Base-by-base conservation (phyloP, 495 filamentous ascomycete species). In the Penicillium crystallinum region DNA sequence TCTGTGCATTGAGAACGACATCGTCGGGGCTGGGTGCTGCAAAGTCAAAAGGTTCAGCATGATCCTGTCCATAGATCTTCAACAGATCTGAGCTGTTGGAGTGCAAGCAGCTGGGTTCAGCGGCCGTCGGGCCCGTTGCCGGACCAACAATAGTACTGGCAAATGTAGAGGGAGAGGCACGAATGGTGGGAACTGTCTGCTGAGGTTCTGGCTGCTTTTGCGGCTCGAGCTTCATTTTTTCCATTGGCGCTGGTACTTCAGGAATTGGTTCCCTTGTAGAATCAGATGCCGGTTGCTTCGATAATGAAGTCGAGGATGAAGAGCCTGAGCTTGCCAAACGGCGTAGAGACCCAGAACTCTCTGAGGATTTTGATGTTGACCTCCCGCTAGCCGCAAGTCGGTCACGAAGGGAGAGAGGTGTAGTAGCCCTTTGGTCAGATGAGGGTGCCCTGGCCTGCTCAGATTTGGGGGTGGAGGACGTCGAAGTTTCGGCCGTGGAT, bases 1-100 rank as follows among this genome's bases (percentile, higher is more conserved):
- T 86, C 71, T 97, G 93, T 54, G 93, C 93, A 66, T 84, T 82
- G 35, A 85, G 72, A 52, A 97, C 87, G 54, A 92, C 74, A 71
- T 97, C 95, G 71, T 98, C 93, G 59, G 93, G 93, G 67, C 92
- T 97, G 48, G 93, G 93, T 55, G 80, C 88, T 81, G 85, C 75
- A 75, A 97, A 98, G 46, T 85, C 82, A 71, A 75, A 77, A 34
- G 67, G 64, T 70, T 81, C 69, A 77, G 75, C 64, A 68, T 73
- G 62, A 45, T 73, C 61, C 49, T 69, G 62, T 58, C 66, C 68
- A 65, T 72, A 64, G 57, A 75, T 68, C 78, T 79, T 56, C 73
- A 83, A 64, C 76, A 72, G 45, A 71, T 76, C 72, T 72, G 80
- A 51, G 58, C 55, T 57, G 44, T 59, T 63, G 56, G 69, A 54